phyloP scores from a whole-genome alignment of 306 rosid species.

The Castanopsis chinensis region DNA sequence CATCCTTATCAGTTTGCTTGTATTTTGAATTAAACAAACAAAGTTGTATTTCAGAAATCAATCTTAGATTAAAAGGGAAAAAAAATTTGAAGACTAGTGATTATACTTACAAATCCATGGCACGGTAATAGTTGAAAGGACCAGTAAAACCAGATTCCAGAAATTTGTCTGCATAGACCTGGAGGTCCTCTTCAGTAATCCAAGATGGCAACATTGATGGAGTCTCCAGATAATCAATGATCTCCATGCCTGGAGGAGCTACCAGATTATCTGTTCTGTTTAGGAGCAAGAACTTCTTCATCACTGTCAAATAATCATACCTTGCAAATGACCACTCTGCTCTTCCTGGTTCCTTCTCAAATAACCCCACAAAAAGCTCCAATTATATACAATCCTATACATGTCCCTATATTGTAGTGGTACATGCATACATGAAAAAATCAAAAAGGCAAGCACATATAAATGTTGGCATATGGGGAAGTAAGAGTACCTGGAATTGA shows the following conservation, averaged over 20 bases:
- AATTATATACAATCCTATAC: background rate
- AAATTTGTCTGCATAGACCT: conserved; percentile 62
- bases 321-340: conserved; percentile 80
- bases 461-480: background rate
- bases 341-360: conserved; percentile 67
- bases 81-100: background rate
- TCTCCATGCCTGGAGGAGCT: conserved; percentile 67
- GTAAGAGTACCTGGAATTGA: conserved; percentile 64
- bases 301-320: conserved; percentile 66
- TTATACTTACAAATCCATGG: conserved; percentile 64
- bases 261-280: conserved; percentile 15
- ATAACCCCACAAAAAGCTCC: conserved; percentile 12
- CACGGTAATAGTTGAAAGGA: conserved; percentile 71
- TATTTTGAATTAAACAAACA: background rate
- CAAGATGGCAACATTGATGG: conserved; percentile 61
- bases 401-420: background rate
- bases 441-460: background rate
- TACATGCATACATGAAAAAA: background rate
- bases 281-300: conserved; percentile 61
- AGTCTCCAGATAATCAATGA: conserved; percentile 63
- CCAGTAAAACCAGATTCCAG: conserved; percentile 84
- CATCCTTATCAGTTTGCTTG: too few relatives aligned
- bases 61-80: background rate
- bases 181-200: conserved; percentile 71
- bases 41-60: background rate